phyloP scores from a whole-genome alignment of 2,329 filamentous ascomycete species.

The Pseudodiploospora longispora region DNA sequence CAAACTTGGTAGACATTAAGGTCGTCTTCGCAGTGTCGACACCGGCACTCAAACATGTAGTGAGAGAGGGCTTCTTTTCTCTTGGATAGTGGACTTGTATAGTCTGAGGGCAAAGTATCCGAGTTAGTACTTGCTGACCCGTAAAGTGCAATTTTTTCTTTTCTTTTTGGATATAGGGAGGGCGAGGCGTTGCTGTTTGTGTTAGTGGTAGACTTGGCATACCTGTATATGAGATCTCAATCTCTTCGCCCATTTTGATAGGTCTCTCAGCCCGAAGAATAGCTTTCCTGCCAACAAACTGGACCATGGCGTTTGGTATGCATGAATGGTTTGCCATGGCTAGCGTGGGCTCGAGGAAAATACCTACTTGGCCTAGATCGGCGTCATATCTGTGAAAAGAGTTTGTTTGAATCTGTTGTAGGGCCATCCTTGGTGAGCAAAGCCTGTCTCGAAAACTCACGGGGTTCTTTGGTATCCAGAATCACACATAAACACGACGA shows the following conservation, averaged over 20 bases:
- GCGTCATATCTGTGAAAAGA: constrained; percentile 49
- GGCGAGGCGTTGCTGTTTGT: background rate
- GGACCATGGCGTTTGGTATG: constrained; percentile 49
- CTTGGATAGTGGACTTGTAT: constrained; percentile 34
- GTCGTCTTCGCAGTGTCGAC: constrained; percentile 40
- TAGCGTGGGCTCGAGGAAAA: constrained; percentile 48
- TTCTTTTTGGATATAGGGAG: too few relatives aligned
- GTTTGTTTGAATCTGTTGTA: constrained; percentile 49
- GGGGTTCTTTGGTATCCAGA: background rate
- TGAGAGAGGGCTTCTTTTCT: constrained; percentile 35
- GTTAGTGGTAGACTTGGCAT: constrained; percentile 12
- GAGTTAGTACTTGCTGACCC: background rate
- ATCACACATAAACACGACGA: constrained; percentile 2
- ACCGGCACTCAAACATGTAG: constrained; percentile 47
- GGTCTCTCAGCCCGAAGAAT: constrained; percentile 40
- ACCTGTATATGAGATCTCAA: constrained; percentile 57
- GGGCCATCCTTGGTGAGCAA: constrained; percentile 1
- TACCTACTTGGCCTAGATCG: constrained; percentile 43
- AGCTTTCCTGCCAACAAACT: constrained; percentile 44
- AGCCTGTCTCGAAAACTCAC: background rate
- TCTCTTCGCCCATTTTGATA: constrained; percentile 46
- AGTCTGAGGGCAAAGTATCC: constrained; percentile 28
- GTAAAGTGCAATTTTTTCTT: too few relatives aligned
- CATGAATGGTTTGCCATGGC: constrained; percentile 59
- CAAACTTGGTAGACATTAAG: constrained; percentile 48